phyloP scores from a whole-genome alignment of 1,284 basidiomycete genomes.

The Apiotrichum gamsii region DNA sequence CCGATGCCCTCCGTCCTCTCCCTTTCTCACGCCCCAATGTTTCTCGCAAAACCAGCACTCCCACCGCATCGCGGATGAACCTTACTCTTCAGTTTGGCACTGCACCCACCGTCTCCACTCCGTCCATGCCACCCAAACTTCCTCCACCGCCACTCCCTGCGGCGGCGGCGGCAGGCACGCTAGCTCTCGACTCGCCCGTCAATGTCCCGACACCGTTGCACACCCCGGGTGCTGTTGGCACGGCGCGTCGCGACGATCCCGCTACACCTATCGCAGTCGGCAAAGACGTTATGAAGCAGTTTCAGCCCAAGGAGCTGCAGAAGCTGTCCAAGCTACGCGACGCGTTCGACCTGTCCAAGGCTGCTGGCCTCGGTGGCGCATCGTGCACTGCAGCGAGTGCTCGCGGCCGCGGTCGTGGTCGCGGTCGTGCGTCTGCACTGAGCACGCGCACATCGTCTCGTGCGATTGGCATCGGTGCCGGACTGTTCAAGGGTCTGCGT shows the following conservation, averaged over 20 bases:
- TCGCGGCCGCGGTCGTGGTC: slow-evolving; percentile 2
- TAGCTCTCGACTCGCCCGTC: slow-evolving; percentile 3
- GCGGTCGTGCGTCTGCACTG: slow-evolving; percentile 5
- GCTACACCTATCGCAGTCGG: slow-evolving; percentile 30
- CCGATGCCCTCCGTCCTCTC: too few species aligned
- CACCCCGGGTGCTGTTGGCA: slow-evolving; percentile 15
- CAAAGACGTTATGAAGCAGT: slow-evolving; percentile 7
- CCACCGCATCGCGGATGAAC: too few species aligned
- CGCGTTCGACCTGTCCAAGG: slow-evolving; percentile 19
- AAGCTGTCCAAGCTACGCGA: slow-evolving; percentile 29
- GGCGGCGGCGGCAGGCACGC: not conserved
- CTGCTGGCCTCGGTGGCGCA: not conserved
- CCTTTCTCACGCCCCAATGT: too few species aligned
- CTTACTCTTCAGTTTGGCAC: too few species aligned
- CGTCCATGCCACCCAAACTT: slow-evolving; percentile 1
- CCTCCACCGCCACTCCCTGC: slow-evolving; percentile 2
- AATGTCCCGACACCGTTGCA: slow-evolving; percentile 6
- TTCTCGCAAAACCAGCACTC: too few species aligned
- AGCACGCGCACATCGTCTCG: not conserved
- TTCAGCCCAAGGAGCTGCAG: slow-evolving; percentile 25
- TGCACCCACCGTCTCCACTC: slow-evolving; percentile 9
- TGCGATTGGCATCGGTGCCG: slow-evolving; percentile 14
- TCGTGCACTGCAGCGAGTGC: not conserved
- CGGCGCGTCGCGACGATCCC: slow-evolving; percentile 22
- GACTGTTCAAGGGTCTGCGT: slow-evolving; percentile 30